A percentile compares a stretch with the other conserved stretches of the same genome.
phyloP scores from a whole-genome alignment of 2,329 filamentous ascomycete genomes.

The Trichophyton benhamiae region DNA sequence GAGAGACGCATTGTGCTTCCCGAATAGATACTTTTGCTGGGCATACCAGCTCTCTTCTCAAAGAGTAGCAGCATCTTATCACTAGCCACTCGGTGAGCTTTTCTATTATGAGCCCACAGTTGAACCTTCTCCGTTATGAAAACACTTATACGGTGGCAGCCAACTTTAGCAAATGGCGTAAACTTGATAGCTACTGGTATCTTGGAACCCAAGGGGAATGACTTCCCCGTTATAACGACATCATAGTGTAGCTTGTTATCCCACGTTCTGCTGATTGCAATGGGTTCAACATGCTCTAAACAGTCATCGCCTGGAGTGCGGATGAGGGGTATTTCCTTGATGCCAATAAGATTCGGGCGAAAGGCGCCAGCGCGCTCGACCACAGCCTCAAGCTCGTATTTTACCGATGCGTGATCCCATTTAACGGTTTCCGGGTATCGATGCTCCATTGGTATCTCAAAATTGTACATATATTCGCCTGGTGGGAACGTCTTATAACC shows the following conservation, averaged over 20 bases:
- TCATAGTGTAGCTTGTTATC: slow-evolving; percentile 93
- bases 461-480: slow-evolving; percentile 60
- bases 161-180: slow-evolving; percentile 82
- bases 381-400: slow-evolving; percentile 74
- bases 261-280: slow-evolving; percentile 87
- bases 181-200: slow-evolving; percentile 91
- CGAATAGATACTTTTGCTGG: slow-evolving; percentile 58
- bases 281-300: slow-evolving; percentile 80
- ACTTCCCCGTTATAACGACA: slow-evolving; percentile 91
- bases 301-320: slow-evolving; percentile 78
- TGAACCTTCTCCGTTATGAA: slow-evolving; percentile 83
- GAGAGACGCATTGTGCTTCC: slow-evolving; percentile 66
- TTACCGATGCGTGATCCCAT: slow-evolving; percentile 73
- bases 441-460: slow-evolving; percentile 71
- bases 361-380: slow-evolving; percentile 82
- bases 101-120: slow-evolving; percentile 77
- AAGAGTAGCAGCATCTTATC: slow-evolving; percentile 75
- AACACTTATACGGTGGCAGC: slow-evolving; percentile 84
- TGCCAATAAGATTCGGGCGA: slow-evolving; percentile 72
- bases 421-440: slow-evolving; percentile 72
- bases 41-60: slow-evolving; percentile 73
- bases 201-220: slow-evolving; percentile 74
- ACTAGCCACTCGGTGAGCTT: slow-evolving; percentile 72
- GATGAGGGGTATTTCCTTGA: slow-evolving; percentile 70
- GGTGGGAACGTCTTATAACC: slow-evolving; percentile 79